phyloP scores from a whole-genome alignment of 768 basidiomycete genomes.

The Agaricus subrufescens region DNA sequence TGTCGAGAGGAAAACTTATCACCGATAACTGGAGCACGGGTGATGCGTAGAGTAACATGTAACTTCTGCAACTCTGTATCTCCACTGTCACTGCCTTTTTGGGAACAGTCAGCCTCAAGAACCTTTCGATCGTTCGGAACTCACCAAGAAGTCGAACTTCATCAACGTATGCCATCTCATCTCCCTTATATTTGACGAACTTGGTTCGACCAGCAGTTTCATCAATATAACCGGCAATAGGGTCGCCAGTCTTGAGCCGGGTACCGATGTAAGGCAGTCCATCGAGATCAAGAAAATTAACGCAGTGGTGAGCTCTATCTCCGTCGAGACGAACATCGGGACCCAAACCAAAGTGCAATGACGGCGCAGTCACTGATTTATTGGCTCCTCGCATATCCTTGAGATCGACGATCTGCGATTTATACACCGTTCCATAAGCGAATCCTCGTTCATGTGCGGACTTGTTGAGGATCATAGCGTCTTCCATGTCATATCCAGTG shows the following conservation, averaged over 20 bases:
- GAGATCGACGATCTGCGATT: slow-evolving; percentile 87
- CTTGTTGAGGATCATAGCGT: slow-evolving; percentile 99
- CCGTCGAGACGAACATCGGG: slow-evolving; percentile 57
- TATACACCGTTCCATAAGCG: slow-evolving; percentile 94
- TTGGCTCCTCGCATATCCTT: slow-evolving; percentile 70
- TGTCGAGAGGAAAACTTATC: slow-evolving; percentile 99
- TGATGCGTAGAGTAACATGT: slow-evolving; percentile 89
- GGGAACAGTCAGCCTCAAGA: slow-evolving; percentile 1
- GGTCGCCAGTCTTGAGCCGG: slow-evolving; percentile 66
- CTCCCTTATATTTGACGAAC: slow-evolving; percentile 94
- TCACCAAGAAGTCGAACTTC: slow-evolving; percentile 86
- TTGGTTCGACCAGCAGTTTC: slow-evolving; percentile 78
- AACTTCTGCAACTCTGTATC: slow-evolving; percentile 89
- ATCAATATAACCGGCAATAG: slow-evolving; percentile 83
- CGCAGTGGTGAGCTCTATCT: slow-evolving; percentile 38
- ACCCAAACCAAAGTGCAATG: slow-evolving; percentile 88
- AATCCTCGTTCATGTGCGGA: slow-evolving; percentile 98
- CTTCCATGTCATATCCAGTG: slow-evolving; percentile 99
- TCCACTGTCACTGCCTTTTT: slow-evolving; percentile 75
- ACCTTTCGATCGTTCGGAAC: slow-evolving; percentile 13
- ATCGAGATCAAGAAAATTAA: slow-evolving; percentile 66
- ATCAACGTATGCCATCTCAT: slow-evolving; percentile 87
- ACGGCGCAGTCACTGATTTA: slow-evolving; percentile 50
- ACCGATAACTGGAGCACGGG: slow-evolving; percentile 94
- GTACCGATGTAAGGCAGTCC: slow-evolving; percentile 81